A percentile compares a stretch with the other conserved stretches of the same genome.
Evolutionary conservation across 2,329 filamentous ascomycete species (phyloP).

Genomic region (Biscogniauxia mediterranea): DNA sequence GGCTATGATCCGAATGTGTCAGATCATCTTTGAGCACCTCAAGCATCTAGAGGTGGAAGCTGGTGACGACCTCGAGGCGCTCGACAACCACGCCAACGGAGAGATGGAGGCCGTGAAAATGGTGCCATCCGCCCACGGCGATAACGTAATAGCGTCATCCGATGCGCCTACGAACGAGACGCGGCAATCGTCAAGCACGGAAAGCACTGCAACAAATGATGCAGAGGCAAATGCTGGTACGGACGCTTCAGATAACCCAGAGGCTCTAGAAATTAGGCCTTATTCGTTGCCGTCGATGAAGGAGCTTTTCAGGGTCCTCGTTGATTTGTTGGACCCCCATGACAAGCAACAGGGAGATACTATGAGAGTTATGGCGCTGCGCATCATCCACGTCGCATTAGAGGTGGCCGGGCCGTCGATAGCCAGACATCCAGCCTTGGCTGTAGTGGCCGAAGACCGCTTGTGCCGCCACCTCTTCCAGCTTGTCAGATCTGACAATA

Average conservation of each 20-base stretch:
- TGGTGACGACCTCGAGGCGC: conserved; percentile 61
- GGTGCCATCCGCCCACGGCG: conserved; percentile 70
- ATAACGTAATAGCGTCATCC: conserved; percentile 55
- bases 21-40: conserved; percentile 92
- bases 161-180: conserved; percentile 41
- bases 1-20: conserved; percentile 98
- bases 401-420: conserved; percentile 96
- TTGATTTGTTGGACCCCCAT: conserved; percentile 90
- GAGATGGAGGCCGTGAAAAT: conserved; percentile 79
- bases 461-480: conserved; percentile 95
- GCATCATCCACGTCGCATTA: conserved; percentile 94
- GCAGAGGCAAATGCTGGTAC: conserved; percentile 25
- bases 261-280: conserved; percentile 64
- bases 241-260: conserved; percentile 23
- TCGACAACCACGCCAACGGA: conserved; percentile 65
- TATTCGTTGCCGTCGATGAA: conserved; percentile 93
- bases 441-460: conserved; percentile 85
- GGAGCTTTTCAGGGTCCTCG: conserved; percentile 89
- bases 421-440: conserved; percentile 84
- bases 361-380: conserved; percentile 94
- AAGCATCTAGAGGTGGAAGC: conserved; percentile 81
- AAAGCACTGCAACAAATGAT: conserved; percentile 32
- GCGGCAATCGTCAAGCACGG: conserved; percentile 42
- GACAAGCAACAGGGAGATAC: conserved; percentile 90
- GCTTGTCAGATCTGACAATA: conserved; percentile 91